A percentile compares a stretch with the other conserved stretches of the same genome.
phyloP scores from a whole-genome alignment of 2,329 filamentous ascomycete species.

The Alternaria brassicicola region DNA sequence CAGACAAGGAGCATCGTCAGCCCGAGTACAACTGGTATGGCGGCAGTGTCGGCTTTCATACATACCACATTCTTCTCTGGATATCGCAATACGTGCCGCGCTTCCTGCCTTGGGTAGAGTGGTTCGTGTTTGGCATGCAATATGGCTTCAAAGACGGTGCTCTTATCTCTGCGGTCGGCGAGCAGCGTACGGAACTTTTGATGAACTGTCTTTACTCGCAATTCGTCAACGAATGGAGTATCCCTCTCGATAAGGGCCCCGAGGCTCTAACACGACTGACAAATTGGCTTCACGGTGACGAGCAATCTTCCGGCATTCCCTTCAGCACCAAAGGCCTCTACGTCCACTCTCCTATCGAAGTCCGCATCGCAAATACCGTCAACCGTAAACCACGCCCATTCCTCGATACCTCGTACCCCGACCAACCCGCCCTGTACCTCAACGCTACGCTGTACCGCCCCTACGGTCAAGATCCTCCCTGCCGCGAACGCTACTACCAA shows the following conservation, averaged over 20 bases:
- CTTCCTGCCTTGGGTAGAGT: constrained; percentile 86
- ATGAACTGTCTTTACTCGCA: constrained; percentile 99
- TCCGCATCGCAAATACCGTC: constrained; percentile 79
- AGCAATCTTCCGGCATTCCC: constrained; percentile 72
- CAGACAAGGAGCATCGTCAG: constrained; percentile 63
- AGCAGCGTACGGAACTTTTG: constrained; percentile 77
- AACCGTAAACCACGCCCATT: constrained; percentile 62
- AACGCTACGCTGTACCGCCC: constrained; percentile 90
- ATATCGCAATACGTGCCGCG: constrained; percentile 77
- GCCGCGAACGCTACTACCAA: constrained; percentile 78
- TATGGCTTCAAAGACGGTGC: constrained; percentile 82
- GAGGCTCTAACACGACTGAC: constrained; percentile 83
- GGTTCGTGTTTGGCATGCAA: constrained; percentile 97
- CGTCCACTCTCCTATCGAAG: constrained; percentile 89
- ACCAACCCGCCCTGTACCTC: constrained; percentile 81
- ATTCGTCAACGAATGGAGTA: constrained; percentile 97
- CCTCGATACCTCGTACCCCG: constrained; percentile 72
- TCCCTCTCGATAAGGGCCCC: constrained; percentile 83
- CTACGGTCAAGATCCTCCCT: constrained; percentile 78
- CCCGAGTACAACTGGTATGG: constrained; percentile 80
- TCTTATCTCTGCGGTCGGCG: constrained; percentile 76
- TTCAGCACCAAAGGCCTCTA: constrained; percentile 80
- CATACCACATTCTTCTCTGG: constrained; percentile 91
- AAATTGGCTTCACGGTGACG: constrained; percentile 83
- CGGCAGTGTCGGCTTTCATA: constrained; percentile 78